Conservation (phyloP, 805 yeast genomes). For the Candida namnaoensis region DNA sequence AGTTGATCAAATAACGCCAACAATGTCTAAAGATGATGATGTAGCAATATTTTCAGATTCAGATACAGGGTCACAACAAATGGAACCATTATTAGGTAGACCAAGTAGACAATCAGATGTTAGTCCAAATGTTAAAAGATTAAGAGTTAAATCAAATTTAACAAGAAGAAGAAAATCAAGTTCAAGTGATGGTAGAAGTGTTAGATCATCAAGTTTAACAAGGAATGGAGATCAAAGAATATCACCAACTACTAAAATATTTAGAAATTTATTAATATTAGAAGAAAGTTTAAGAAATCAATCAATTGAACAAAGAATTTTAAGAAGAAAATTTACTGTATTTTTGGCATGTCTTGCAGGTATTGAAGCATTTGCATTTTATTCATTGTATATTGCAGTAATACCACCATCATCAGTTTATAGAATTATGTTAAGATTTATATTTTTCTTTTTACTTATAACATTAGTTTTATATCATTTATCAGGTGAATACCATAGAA, state of each 20-base stretch:
- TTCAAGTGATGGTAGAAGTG: constrained; percentile 14
- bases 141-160: neutral
- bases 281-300: constrained; percentile 85
- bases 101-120: neutral
- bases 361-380: constrained; percentile 28
- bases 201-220: constrained; percentile 14
- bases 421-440: constrained; percentile 34
- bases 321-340: constrained; percentile 39
- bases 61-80: constrained; percentile 16
- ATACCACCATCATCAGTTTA: constrained; percentile 29
- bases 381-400: constrained; percentile 29
- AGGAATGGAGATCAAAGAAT: constrained; percentile 9
- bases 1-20: constrained; percentile 15
- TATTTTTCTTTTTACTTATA: constrained; percentile 51
- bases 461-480: constrained; percentile 72
- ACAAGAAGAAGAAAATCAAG: constrained; percentile 16
- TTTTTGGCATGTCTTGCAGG: constrained; percentile 33
- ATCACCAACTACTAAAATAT: constrained; percentile 61
- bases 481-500: constrained; percentile 84
- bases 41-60: constrained; percentile 19
- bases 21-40: constrained; percentile 20
- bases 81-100: neutral
- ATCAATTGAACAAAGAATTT: constrained; percentile 57
- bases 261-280: constrained; percentile 70
- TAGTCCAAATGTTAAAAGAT: constrained; percentile 1